A percentile compares a stretch with the other conserved stretches of the same genome.
Evolutionary conservation across 768 basidiomycete genomes (phyloP).

Genomic region (Rhodotorula taiwanensis): DNA sequence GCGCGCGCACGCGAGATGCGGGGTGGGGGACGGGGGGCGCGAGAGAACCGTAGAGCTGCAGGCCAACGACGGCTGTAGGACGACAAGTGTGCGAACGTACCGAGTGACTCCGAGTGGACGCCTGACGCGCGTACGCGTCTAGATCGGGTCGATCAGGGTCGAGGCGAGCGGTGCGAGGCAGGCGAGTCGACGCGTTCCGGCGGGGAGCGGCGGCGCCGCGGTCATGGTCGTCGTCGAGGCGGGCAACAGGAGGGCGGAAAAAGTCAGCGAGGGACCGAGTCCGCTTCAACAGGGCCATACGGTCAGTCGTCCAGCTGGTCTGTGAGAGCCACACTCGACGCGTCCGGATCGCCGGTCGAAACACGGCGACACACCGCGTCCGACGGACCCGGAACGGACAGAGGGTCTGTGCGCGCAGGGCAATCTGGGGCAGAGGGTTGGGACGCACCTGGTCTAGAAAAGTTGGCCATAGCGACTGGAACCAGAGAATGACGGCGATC

Average conservation of each 20-base stretch:
- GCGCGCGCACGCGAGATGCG: too few species aligned
- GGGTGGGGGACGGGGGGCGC: too few species aligned
- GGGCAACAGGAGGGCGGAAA: neutral
- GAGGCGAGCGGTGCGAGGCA: too few species aligned
- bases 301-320: too few species aligned
- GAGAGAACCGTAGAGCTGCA: neutral
- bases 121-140: neutral
- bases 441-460: neutral
- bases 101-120: neutral
- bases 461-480: neutral
- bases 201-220: too few species aligned
- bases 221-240: too few species aligned
- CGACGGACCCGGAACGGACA: too few species aligned
- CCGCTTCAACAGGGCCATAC: neutral
- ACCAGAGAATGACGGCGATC: neutral
- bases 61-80: neutral
- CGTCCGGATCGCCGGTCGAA: too few species aligned
- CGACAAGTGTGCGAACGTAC: neutral
- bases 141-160: neutral
- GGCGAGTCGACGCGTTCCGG: too few species aligned
- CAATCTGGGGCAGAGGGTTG: neutral
- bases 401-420: neutral
- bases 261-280: slow-evolving; percentile 7
- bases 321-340: too few species aligned
- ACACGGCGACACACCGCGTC: too few species aligned